phyloP scores from a whole-genome alignment of 164 flowering plant genomes.

The Euptelea pleiosperma region DNA sequence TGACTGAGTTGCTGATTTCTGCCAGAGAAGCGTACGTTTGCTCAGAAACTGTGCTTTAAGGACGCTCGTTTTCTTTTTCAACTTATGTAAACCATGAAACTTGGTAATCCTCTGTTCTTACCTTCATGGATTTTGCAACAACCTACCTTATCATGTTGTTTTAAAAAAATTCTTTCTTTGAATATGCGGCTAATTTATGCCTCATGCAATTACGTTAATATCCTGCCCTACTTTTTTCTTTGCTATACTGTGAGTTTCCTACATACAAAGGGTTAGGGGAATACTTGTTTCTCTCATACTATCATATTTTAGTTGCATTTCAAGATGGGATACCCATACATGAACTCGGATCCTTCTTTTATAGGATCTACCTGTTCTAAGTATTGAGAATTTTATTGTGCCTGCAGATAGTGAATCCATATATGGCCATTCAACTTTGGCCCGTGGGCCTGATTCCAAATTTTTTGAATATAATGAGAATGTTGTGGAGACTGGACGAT shows the following conservation, averaged over 20 bases:
- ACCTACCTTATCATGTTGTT: no score
- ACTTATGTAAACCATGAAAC: slow-evolving; percentile 29
- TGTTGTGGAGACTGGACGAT: slow-evolving; percentile 19
- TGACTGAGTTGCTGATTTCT: background rate
- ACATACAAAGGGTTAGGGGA: no score
- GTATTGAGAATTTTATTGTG: background rate
- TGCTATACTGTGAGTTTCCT: background rate
- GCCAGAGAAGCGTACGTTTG: slow-evolving; percentile 7
- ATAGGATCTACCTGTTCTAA: background rate
- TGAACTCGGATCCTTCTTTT: background rate
- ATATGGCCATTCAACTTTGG: slow-evolving; percentile 7
- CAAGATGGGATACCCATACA: background rate
- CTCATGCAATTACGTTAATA: background rate
- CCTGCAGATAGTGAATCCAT: slow-evolving; percentile 23
- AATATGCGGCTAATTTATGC: no score
- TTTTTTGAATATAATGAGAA: slow-evolving; percentile 16
- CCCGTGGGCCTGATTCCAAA: slow-evolving; percentile 11
- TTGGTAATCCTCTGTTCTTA: slow-evolving; percentile 23
- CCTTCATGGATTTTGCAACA: no score
- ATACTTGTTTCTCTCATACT: background rate
- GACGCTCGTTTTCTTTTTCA: slow-evolving; percentile 5
- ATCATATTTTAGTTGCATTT: background rate
- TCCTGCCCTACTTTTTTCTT: background rate
- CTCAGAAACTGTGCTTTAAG: background rate
- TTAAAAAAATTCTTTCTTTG: no score